Base-by-base conservation (phyloP, 2,329 filamentous ascomycete species). In the Fusarium torreyae region DNA sequence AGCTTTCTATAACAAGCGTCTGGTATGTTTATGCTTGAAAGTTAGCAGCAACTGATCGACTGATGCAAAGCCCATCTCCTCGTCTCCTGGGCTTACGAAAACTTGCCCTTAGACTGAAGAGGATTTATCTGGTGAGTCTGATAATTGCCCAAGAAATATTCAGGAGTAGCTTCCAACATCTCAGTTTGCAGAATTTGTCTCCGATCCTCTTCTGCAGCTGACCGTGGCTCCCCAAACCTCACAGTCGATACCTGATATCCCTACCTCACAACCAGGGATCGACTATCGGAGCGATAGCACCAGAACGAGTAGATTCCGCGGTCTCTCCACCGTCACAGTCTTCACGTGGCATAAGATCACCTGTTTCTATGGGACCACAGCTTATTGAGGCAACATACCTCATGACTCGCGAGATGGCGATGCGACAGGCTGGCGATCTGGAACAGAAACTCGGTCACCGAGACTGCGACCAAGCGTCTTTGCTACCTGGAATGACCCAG, bases 341-440 rank as follows among this genome's bases (percentile, higher is more conserved):
- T 3, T 18, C 6, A 14, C 39, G 10, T 10, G 39, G 22, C n/a
- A 6, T 9, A n/a, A 39, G n/a, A 18, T 34, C 20, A n/a, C 3
- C 26, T 18, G 10, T 34, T 4, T n/a, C 13, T 13, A 26, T 14
- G 36, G 28, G 48, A 1, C 31, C 43, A 6, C 44, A 20, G 5
- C 18, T 58, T 4, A 46, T 58, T 2, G 45, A 42, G n/a, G 54
- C 28, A 1, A 53, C 46, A 2, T 63, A 43, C 3, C 9, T 61
- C 1, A 57, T 57, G 51, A 63, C 42, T 1, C 15, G 62, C 1
- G 50, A 63, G 11, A 34, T 17, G n/a, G 52, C 57, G 1, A 57
- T 57, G 34, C 7, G 18, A 6, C 5, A 44, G 6, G 59, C 59
- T 0, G 40, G 46, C 4, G 48, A 40, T 6, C 33, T 66, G 1